Percentiles rank a stretch among this genome's conserved stretches.
Evolutionary conservation across 1,139 yeast genomes (phyloP).

Genomic region (Candida sp.): DNA sequence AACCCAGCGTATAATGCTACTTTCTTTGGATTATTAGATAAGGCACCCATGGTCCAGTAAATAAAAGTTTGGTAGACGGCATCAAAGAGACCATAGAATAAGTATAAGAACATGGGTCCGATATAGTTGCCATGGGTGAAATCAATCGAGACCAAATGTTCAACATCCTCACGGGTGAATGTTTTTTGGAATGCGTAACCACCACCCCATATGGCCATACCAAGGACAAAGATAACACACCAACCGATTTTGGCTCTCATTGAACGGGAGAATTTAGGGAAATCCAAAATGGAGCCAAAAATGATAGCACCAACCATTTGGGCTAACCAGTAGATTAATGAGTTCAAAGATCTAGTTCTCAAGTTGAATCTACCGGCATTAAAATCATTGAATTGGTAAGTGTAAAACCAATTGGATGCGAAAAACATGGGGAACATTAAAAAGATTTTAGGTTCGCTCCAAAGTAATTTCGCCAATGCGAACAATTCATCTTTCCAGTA

Average conservation of each 20-base stretch:
- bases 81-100: constrained; percentile 58
- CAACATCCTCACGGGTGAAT: constrained; percentile 40
- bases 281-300: constrained; percentile 48
- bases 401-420: constrained; percentile 63
- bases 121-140: constrained; percentile 43
- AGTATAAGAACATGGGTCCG: constrained; percentile 61
- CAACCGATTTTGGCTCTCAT: constrained; percentile 48
- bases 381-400: constrained; percentile 59
- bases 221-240: constrained; percentile 34
- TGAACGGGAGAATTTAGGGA: constrained; percentile 35
- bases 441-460: constrained; percentile 43
- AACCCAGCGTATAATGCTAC: constrained; percentile 58
- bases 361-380: constrained; percentile 56
- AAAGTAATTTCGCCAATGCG: constrained; percentile 37
- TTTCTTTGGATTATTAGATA: constrained; percentile 55
- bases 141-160: constrained; percentile 32
- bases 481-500: constrained; percentile 44
- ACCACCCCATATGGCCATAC: constrained; percentile 61
- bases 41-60: constrained; percentile 57
- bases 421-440: constrained; percentile 59
- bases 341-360: constrained; percentile 59
- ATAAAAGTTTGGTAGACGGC: constrained; percentile 56
- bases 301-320: constrained; percentile 57
- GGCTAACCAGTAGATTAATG: constrained; percentile 56
- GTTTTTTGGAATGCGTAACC: constrained; percentile 51